A percentile compares a stretch with the other conserved stretches of the same genome.
phyloP scores from a whole-genome alignment of 225 moss, liverwort and hornwort species.

The Climacium dendroides region DNA sequence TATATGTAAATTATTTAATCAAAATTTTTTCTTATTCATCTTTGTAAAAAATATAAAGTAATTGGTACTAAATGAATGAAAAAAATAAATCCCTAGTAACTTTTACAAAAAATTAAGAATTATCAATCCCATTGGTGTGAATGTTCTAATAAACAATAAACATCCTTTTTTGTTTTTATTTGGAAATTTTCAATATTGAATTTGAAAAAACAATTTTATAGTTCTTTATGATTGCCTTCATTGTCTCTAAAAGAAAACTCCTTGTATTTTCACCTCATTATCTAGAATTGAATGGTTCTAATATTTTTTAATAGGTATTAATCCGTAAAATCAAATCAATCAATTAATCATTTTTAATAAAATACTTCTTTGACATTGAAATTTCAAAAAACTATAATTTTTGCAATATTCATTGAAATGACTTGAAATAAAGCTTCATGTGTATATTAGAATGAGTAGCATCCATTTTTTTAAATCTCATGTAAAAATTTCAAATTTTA shows the following conservation, averaged over 20 bases:
- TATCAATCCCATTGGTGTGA: not conserved
- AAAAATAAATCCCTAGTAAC: accelerated
- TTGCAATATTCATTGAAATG: not conserved
- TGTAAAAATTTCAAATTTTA: not conserved
- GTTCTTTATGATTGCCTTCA: not conserved
- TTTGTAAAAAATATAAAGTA: not conserved
- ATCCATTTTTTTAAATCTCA: not conserved
- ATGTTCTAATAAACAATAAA: not conserved
- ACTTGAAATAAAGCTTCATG: accelerated
- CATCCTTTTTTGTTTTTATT: not conserved
- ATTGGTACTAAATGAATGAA: not conserved
- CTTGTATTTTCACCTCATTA: not conserved
- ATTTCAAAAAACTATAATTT: not conserved
- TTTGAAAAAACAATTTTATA: not conserved
- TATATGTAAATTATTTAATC: not conserved
- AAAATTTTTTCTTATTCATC: not conserved
- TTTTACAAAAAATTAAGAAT: not conserved
- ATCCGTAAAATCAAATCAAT: not conserved
- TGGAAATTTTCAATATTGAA: not conserved
- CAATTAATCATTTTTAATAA: not conserved
- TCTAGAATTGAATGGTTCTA: not conserved
- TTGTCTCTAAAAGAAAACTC: not conserved
- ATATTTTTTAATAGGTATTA: not conserved
- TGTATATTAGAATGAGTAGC: not conserved
- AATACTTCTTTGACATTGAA: not conserved